Percentiles rank a stretch among this genome's conserved stretches.
Conservation (phyloP, 805 yeast species). For the Candida michaelii region DNA sequence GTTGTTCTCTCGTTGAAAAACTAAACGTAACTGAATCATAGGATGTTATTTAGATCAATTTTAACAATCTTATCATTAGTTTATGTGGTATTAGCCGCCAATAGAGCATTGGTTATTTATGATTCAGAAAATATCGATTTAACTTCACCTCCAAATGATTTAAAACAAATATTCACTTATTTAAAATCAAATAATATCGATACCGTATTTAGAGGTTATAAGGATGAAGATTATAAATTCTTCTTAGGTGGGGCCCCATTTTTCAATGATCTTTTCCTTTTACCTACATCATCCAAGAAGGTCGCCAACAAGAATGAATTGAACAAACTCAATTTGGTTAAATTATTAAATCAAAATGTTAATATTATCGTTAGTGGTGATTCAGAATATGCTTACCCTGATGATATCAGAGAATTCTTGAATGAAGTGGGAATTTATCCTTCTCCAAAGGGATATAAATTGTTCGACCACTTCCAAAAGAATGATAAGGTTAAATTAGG, state of each 20-base stretch:
- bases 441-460: slow-evolving; percentile 67
- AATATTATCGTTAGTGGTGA: slow-evolving; percentile 62
- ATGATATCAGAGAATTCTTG: slow-evolving; percentile 57
- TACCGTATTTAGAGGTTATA: slow-evolving; percentile 17
- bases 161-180: slow-evolving; percentile 22
- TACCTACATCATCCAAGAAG: slow-evolving; percentile 37
- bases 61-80: slow-evolving; percentile 13
- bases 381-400: slow-evolving; percentile 29
- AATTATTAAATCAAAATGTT: slow-evolving; percentile 65
- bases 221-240: slow-evolving; percentile 22
- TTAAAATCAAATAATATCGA: slow-evolving; percentile 18
- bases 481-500: slow-evolving; percentile 29
- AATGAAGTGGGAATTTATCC: slow-evolving; percentile 83
- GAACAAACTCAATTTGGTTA: slow-evolving; percentile 45
- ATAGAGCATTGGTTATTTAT: slow-evolving; percentile 31
- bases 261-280: slow-evolving; percentile 21
- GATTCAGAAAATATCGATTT: slow-evolving; percentile 30
- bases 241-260: slow-evolving; percentile 7
- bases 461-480: slow-evolving; percentile 63
- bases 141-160: slow-evolving; percentile 15
- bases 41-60: slow-evolving; percentile 9
- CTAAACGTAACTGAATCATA: background rate
- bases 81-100: slow-evolving; percentile 12
- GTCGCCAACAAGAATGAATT: slow-evolving; percentile 29
- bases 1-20: slow-evolving; percentile 3